Base-by-base conservation (phyloP, 148 eudicot species). In the Polygonum aviculare region DNA sequence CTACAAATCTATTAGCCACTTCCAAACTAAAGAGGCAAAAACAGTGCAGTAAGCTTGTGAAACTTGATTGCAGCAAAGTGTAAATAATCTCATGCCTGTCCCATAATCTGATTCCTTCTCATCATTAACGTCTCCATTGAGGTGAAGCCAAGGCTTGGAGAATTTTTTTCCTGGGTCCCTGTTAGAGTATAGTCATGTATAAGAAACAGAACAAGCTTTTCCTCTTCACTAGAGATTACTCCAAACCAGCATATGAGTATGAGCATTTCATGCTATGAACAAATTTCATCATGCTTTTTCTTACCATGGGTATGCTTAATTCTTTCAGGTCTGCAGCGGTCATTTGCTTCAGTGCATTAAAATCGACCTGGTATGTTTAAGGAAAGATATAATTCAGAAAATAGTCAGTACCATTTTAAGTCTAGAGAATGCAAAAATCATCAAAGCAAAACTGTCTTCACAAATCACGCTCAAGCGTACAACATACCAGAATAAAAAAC, bases 281-380 rank as follows among this genome's bases (percentile, higher is more conserved):
- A 62, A 26, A 62, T 62, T 54, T 31, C 16, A 26, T 4, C 31
- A 54, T 62, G 36, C 69, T 11, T 62, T 31, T 26, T 16, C 16
- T 9, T 62, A 62, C 69, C 69, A 62, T 62, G 11, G 69, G 69
- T 31, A 62, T 62, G 38, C 31, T 62, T 38, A 62, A 11, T 62
- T 62, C 69, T 31, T 62, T 62, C 69, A 62, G 69, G 38, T 62
- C 69, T 26, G 69, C 38, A 62, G 31, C 69, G 16, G 15, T 62
- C 69, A 62, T 62, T 62, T 62, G 38, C 69, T 12, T 62, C 69
- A 62, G 36, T 62, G 69, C 69, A 62, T 62, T 26, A 21, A 62
- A 62, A 26, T 62, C 69, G 16, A 62, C 69, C 69, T 62, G 69
- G 69, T 62, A 62, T 4, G 14, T 22, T 33, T 12, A 21, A 31